A percentile compares a stretch with the other conserved stretches of the same genome.
These are phyloP conservation scores for Pseudofabraea citricarpa DNA, from an alignment of 2,329 filamentous ascomycete genomes.

Conservation along the genomic window DNA sequence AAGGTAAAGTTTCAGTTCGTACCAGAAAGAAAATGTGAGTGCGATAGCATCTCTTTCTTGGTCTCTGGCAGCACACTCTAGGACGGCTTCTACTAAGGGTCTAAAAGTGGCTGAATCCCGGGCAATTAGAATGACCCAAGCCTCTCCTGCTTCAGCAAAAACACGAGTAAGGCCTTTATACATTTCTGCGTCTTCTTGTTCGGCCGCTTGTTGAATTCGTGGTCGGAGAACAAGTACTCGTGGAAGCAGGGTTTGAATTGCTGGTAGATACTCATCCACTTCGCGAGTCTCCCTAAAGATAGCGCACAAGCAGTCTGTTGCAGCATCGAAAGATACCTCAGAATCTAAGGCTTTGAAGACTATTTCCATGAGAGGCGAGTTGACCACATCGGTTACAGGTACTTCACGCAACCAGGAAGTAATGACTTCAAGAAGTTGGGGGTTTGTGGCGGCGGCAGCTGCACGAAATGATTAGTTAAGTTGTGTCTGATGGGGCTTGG, in stretches of 20 bases:
- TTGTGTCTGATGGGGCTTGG: too few relatives aligned
- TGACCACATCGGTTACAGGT: conserved; percentile 74
- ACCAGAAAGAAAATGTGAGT: conserved; percentile 96
- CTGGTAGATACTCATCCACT: conserved; percentile 81
- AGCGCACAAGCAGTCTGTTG: conserved; percentile 86
- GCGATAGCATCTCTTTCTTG: conserved; percentile 87
- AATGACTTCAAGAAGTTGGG: conserved; percentile 88
- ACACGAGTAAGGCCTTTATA: conserved; percentile 87
- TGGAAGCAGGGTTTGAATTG: conserved; percentile 79
- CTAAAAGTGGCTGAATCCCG: conserved; percentile 78
- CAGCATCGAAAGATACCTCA: conserved; percentile 77
- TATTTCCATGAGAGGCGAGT: conserved; percentile 77
- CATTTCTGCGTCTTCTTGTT: conserved; percentile 77
- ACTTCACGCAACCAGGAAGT: conserved; percentile 96
- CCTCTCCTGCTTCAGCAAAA: conserved; percentile 87
- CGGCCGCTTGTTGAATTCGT: conserved; percentile 69
- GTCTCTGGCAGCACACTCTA: conserved; percentile 88
- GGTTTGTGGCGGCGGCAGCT: conserved; percentile 78
- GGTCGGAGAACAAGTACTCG: conserved; percentile 71
- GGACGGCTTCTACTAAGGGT: conserved; percentile 77
- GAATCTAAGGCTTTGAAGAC: conserved; percentile 73
- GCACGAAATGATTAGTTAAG: conserved; percentile 21
- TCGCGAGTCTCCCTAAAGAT: conserved; percentile 90
- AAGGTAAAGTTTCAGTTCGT: conserved; percentile 94
- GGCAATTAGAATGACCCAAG: conserved; percentile 90